Base-by-base conservation (phyloP, 139 green algal species). In the Chlamydomonas eustigma region DNA sequence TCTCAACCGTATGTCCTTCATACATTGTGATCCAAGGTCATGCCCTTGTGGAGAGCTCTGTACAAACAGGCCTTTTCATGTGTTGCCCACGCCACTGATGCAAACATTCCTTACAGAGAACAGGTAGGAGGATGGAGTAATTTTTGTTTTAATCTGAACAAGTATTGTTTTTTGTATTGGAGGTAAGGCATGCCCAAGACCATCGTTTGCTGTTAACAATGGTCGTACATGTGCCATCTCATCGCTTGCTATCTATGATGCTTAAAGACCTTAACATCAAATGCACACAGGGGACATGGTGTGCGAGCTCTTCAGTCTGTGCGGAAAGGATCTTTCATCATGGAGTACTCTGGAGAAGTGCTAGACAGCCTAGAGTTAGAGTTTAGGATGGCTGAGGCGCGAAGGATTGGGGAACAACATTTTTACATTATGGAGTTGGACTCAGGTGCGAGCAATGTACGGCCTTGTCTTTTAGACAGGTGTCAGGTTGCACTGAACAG, bases 371-470 rank as follows among this genome's bases (percentile, higher is more conserved):
- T 44, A 50, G 84, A 86, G 72, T 73, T 90, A 68, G 37, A 73
- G 38, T 70, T 71, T 22, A 85, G 93, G 52, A 93, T 93, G 84
- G 83, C 87, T 4, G 81, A 85, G 22, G 84, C 86, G 2, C 87
- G 87, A 28, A 75, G 78, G 37, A 25, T 5, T 33, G 37, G 12
- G 25, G 38, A 75, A 36, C 68, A 84, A 24, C 84, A 92, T 82
- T 94, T 92, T 64, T 95, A 95, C 86, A 90, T 94, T 75, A 95
- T 95, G 91, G 90, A 94, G 81, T 82, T 94, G 44, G 65, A 31
- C 8, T 81, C 88, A 0, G 86, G 86, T 72, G 65, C 39, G 65
- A n/a, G n/a, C n/a, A n/a, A n/a, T n/a, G n/a, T n/a, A 22, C 12
- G 44, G 44, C 44, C 12, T 12, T 12, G 12, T 22, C 12, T 12